Evolutionary conservation across 2,329 filamentous ascomycete species (phyloP), one percentile per base, ranked within the genome.

Genomic region (Cordyceps cicadae): DNA sequence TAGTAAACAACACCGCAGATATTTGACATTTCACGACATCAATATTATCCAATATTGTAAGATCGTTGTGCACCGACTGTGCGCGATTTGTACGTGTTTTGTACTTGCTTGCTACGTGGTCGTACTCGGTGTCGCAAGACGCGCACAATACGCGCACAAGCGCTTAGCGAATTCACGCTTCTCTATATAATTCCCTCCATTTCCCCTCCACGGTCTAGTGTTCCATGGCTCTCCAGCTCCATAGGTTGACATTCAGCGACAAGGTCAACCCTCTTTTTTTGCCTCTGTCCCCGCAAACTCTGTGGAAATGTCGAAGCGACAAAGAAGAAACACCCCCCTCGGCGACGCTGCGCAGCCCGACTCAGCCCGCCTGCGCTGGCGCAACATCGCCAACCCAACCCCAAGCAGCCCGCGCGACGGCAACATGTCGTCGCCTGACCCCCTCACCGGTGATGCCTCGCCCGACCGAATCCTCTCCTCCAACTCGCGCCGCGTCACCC

Each of bases 381-480:
- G 73, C 61, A 69, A 67, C 56, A 67, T 72, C 63, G 70, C 69
- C 60, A 68, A 69, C 64, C 71, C 73, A 64, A 68, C 68, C 64
- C 71, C 73, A 64, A 69, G 69, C 52, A 74, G 71, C 55, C 69
- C 73, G 58, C 74, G 71, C 67, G 71, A 71, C 64, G 77, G 77
- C 68, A 71, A 74, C 67, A 76, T 78, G 71, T 80, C 78, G 59
- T 81, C 79, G 64, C 79, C 79, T 45, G 79, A 81, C 68, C 79
- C 79, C 50, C 72, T 81, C 62, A 79, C 77, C 69, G 74, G 76
- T 54, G 64, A 66, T 55, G 74, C 74, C 50, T 68, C 70, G n/a
- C 67, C 70, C 62, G 66, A 62, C 45, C 56, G 69, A 37, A 65
- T 69, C 54, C 71, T 71, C 57, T 76, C 75, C 15, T 71, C 74